These are phyloP conservation scores for Pichia cactophila DNA, from an alignment of 1,139 yeast species.

Conservation along the genomic window DNA sequence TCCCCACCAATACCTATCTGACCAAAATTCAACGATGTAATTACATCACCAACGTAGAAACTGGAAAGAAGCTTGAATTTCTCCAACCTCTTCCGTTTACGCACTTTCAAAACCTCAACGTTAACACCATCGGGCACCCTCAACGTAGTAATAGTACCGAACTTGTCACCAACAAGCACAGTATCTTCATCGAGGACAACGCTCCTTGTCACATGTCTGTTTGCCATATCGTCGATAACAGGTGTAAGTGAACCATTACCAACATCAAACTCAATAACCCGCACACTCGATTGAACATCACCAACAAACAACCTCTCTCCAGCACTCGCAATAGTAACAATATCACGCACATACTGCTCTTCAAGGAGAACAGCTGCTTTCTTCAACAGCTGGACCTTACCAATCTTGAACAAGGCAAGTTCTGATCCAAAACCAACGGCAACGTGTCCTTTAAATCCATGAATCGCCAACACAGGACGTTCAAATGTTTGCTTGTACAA, in stretches of 20 bases:
- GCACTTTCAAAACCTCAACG: slow-evolving; percentile 31
- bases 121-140: slow-evolving; percentile 42
- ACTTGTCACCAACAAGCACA: slow-evolving; percentile 79
- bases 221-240: slow-evolving; percentile 61
- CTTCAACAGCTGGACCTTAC: slow-evolving; percentile 68
- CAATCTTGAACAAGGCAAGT: slow-evolving; percentile 63
- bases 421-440: slow-evolving; percentile 51
- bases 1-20: slow-evolving; percentile 53
- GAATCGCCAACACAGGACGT: slow-evolving; percentile 41
- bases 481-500: slow-evolving; percentile 60
- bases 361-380: slow-evolving; percentile 44
- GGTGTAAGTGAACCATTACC: slow-evolving; percentile 47
- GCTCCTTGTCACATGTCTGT: slow-evolving; percentile 59
- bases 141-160: slow-evolving; percentile 69
- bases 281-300: slow-evolving; percentile 59
- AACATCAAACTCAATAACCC: slow-evolving; percentile 48
- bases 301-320: slow-evolving; percentile 61
- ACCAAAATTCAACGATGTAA: slow-evolving; percentile 52
- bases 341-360: slow-evolving; percentile 27
- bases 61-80: slow-evolving; percentile 52
- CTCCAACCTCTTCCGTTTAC: slow-evolving; percentile 42
- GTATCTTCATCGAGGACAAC: slow-evolving; percentile 66
- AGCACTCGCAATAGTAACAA: slow-evolving; percentile 45
- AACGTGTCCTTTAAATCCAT: slow-evolving; percentile 52
- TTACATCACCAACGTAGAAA: slow-evolving; percentile 62